Percentiles rank a stretch among this genome's conserved stretches.
phyloP scores from a whole-genome alignment of 371 early-diverging fungal genomes.

The Mortierella sp. region DNA sequence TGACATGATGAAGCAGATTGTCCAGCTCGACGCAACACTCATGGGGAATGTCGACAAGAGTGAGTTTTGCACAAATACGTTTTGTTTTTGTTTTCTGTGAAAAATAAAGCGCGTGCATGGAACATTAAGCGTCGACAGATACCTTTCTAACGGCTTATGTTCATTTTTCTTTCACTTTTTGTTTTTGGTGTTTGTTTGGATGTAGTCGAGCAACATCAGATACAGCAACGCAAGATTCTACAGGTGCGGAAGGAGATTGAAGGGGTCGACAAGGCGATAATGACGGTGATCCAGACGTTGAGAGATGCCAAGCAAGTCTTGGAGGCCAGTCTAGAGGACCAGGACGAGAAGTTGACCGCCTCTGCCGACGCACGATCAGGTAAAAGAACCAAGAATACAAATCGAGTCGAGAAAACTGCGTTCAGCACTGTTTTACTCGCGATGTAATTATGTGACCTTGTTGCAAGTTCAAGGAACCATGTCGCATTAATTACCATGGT shows the following conservation, averaged over 20 bases:
- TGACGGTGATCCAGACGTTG: slow-evolving; percentile 36
- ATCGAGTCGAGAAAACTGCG: too few relatives aligned
- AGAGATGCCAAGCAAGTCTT: slow-evolving; percentile 31
- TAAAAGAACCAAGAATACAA: background rate
- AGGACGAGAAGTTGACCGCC: slow-evolving; percentile 34
- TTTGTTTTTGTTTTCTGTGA: background rate
- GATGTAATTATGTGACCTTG: too few relatives aligned
- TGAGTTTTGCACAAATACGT: slow-evolving; percentile 7
- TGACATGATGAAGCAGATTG: slow-evolving; percentile 44
- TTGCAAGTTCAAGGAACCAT: background rate
- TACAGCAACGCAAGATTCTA: slow-evolving; percentile 36
- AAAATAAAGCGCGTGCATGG: background rate
- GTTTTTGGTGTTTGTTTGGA: background rate
- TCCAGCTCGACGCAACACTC: slow-evolving; percentile 41
- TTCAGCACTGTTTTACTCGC: too few relatives aligned
- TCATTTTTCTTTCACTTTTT: background rate
- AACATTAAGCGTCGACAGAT: too few relatives aligned
- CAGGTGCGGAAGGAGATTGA: slow-evolving; percentile 50
- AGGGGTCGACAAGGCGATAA: slow-evolving; percentile 43
- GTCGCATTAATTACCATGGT: background rate
- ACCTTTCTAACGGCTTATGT: background rate
- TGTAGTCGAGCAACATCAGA: slow-evolving; percentile 44
- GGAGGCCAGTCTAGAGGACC: slow-evolving; percentile 34
- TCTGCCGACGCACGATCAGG: slow-evolving; percentile 35
- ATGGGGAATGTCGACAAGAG: slow-evolving; percentile 55